Evolutionary conservation across 805 yeast genomes (phyloP), one percentile per base, ranked within the genome.

Genomic region (Wickerhamomyces bisporus): DNA sequence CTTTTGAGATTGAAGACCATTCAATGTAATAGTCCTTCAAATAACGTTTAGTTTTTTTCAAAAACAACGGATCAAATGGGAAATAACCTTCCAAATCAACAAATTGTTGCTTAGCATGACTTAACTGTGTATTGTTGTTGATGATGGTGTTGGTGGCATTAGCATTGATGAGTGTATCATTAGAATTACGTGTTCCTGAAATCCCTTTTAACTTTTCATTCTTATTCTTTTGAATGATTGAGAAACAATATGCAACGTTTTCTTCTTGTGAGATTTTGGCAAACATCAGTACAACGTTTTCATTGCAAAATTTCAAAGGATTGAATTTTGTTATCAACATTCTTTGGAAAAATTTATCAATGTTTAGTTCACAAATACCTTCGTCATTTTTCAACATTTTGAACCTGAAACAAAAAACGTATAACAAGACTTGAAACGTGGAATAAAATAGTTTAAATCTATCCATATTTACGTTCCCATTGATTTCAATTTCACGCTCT

Each of bases 41-140:
- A 25, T 77, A 57, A 28, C 62, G 58, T 50, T 79, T 77, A 34
- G 86, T 74, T 10, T 62, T 62, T 32, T 80, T 82, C 45, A 91
- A 70, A 35, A 84, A 76, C 44, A 93, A 62, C 1, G 98, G 98
- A 65, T 91, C 98, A 58, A 86, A 91, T 11, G 98, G 98, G 62
- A 91, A 91, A 58, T 87, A 91, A n/a, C 93, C 88, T 58, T 89
- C 96, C 36, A 91, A 68, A 52, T 87, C 95, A 48, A 85, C 72
- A 53, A 86, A 87, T 54, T 88, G 96, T 55, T 85, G 89, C 52
- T 80, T 80, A 39, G 77, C 76, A 23, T 71, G 70, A 47, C 75
- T 68, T 37, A 71, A 70, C 49, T 62, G 58, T 9, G 56, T 42
- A 7, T 58, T 48, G 24, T 53, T 43, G 21, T 52, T 64, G 56